These are phyloP conservation scores for Berberis vulgaris DNA, from an alignment of 164 flowering plant genomes.

Conservation along the genomic window DNA sequence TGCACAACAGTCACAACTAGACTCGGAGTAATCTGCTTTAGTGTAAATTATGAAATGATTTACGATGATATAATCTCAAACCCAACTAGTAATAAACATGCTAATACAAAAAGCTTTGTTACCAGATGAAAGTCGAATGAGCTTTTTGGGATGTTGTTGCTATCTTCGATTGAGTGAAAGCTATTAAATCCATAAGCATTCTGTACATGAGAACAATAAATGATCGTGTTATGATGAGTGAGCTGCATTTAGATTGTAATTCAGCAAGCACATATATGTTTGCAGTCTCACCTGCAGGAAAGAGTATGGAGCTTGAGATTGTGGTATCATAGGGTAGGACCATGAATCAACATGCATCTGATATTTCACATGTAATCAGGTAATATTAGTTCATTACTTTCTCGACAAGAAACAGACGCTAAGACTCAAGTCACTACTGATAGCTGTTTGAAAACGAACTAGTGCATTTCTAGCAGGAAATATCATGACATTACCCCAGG, in stretches of 20 bases:
- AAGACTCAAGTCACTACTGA: no score
- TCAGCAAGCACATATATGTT: neutral
- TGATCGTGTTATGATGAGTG: neutral
- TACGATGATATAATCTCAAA: no score
- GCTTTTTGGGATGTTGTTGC: slow-evolving; percentile 9
- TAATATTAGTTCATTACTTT: no score
- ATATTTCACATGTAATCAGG: slow-evolving; percentile 7
- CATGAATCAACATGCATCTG: slow-evolving; percentile 76
- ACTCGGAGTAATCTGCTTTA: no score
- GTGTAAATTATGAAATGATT: no score
- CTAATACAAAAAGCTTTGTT: slow-evolving; percentile 2
- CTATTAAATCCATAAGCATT: slow-evolving; percentile 22
- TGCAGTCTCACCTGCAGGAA: slow-evolving; percentile 42
- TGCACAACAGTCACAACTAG: no score
- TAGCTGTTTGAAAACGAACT: no score
- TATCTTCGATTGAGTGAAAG: slow-evolving; percentile 9
- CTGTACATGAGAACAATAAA: slow-evolving; percentile 17
- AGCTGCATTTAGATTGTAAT: no score
- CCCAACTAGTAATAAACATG: no score
- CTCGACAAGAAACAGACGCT: no score
- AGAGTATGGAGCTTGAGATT: slow-evolving; percentile 20
- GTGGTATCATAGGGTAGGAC: slow-evolving; percentile 67
- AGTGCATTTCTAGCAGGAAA: no score
- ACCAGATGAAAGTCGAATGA: slow-evolving; percentile 40
- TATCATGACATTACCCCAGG: no score